Conservation (phyloP, 345 rosid species). For the Hibiscus trionum region DNA sequence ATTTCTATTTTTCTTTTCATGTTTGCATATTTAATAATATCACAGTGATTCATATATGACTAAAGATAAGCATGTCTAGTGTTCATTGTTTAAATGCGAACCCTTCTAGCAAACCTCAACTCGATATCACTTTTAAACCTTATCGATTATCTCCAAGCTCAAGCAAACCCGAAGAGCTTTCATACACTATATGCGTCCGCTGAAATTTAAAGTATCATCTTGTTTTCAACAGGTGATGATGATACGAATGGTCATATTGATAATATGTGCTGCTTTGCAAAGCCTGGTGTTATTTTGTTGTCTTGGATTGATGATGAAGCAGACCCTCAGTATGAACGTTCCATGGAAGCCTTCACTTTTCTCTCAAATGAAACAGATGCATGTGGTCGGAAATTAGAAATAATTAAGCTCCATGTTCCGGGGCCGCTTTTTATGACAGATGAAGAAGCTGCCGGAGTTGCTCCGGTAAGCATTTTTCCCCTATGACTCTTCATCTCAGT, state of each 20-base stretch:
- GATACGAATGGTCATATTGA: conserved; percentile 21
- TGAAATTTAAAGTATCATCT: neutral
- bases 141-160: too few relatives aligned
- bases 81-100: conserved; percentile 5
- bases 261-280: conserved; percentile 89
- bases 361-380: conserved; percentile 62
- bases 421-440: conserved; percentile 64
- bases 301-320: conserved; percentile 71
- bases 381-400: conserved; percentile 55
- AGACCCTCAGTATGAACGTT: conserved; percentile 68
- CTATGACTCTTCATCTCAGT: neutral
- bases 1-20: neutral
- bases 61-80: neutral
- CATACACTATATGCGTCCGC: neutral
- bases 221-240: neutral
- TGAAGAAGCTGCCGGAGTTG: conserved; percentile 68
- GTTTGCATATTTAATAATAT: neutral
- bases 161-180: too few relatives aligned
- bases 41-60: neutral
- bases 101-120: conserved; percentile 35
- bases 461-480: conserved; percentile 38
- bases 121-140: too few relatives aligned
- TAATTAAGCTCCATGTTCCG: conserved; percentile 50
- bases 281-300: conserved; percentile 77
- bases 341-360: conserved; percentile 52